Percentiles rank a stretch among this genome's conserved stretches.
Evolutionary conservation across 2,329 filamentous ascomycete genomes (phyloP).

Genomic region (Arthrobotrys musiformis): DNA sequence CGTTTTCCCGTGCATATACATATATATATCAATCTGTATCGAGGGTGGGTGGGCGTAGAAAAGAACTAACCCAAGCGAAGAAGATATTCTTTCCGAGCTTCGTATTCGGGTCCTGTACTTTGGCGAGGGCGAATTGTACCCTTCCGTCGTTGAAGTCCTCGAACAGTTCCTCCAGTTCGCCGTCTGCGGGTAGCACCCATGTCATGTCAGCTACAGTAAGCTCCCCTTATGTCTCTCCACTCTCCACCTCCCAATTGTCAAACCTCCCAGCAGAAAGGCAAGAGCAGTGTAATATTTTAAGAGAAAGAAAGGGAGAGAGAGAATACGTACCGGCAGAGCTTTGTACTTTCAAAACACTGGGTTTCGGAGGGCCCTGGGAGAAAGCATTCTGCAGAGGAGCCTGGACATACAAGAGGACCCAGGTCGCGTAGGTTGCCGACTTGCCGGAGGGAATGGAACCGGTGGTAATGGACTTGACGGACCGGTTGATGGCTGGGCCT

Average conservation of each 20-base stretch:
- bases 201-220: constrained; percentile 12
- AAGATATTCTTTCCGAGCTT: constrained; percentile 89
- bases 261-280: neutral
- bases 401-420: constrained; percentile 93
- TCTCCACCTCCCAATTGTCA: neutral
- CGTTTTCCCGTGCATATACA: neutral
- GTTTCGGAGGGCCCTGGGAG: constrained; percentile 83
- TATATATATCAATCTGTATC: neutral
- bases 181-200: constrained; percentile 71
- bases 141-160: constrained; percentile 97
- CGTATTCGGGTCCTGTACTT: constrained; percentile 94
- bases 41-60: too few species aligned
- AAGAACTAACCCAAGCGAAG: constrained; percentile 78
- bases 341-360: constrained; percentile 95
- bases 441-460: constrained; percentile 69
- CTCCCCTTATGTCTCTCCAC: neutral
- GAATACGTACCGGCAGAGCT: constrained; percentile 77
- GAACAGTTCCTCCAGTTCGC: constrained; percentile 86
- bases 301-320: constrained; percentile 2
- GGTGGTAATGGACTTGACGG: constrained; percentile 75
- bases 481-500: constrained; percentile 67
- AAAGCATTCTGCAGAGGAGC: constrained; percentile 93
- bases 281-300: too few species aligned
- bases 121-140: constrained; percentile 96
- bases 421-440: constrained; percentile 87